A percentile compares a stretch with the other conserved stretches of the same genome.
Conservation (phyloP, 441 rosid species). For the Isatis lusitanica region DNA sequence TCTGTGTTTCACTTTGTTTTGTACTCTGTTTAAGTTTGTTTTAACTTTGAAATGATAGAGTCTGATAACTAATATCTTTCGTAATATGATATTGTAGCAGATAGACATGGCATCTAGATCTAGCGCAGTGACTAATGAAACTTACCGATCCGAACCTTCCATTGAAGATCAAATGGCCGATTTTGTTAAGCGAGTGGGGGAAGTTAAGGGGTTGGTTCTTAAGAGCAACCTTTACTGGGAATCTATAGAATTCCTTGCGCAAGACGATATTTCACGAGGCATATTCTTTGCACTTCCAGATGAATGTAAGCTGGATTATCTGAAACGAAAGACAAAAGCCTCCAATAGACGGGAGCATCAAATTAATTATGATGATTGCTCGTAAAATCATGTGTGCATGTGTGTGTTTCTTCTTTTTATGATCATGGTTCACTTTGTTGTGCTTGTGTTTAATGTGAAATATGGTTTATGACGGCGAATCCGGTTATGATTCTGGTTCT, state of each 20-base stretch:
- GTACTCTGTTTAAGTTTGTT: not conserved
- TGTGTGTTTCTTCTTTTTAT: no score
- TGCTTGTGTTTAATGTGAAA: no score
- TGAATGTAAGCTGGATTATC: constrained; percentile 15
- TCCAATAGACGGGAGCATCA: not conserved
- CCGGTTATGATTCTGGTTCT: not conserved
- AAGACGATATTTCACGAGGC: constrained; percentile 15
- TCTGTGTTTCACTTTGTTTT: not conserved
- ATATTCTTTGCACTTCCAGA: constrained; percentile 23
- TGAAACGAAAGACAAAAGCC: constrained; percentile 11
- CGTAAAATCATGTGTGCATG: no score
- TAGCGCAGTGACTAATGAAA: constrained; percentile 10
- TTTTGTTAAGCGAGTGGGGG: constrained; percentile 13
- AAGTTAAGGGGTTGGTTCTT: not conserved
- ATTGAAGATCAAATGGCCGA: constrained; percentile 6
- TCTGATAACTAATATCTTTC: not conserved
- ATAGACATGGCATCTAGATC: constrained; percentile 4
- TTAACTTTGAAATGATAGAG: not conserved
- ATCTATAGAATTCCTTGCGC: not conserved
- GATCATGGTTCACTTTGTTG: not conserved
- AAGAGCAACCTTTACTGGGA: constrained; percentile 17
- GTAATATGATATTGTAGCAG: not conserved
- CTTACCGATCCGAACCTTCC: not conserved
- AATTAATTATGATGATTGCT: not conserved
- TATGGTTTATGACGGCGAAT: not conserved